Evolutionary conservation across 2,329 filamentous ascomycete genomes (phyloP), one percentile per base, ranked within the genome.

Genomic region (Alternaria longipes): DNA sequence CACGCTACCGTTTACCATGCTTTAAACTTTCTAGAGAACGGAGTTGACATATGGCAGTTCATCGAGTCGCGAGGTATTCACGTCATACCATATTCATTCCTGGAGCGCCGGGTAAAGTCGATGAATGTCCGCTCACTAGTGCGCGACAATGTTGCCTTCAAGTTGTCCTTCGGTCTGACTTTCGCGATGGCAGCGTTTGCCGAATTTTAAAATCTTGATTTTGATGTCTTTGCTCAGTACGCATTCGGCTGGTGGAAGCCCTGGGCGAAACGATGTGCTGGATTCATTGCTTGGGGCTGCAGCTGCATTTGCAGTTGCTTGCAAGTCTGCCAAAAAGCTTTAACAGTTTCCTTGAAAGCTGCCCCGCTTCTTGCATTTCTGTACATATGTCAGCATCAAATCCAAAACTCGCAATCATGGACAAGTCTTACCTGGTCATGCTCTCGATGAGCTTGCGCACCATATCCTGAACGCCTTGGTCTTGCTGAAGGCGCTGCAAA

Each of bases 161-260:
- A 90, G 73, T 74, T 89, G 22, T 88, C 89, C 3, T 93, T 94
- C 75, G 87, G 88, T n/a, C 72, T 87, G 42, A 90, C 91, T 28
- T 93, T 93, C 79, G 86, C 89, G 26, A 79, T 93, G 72, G 90
- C 90, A 50, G 87, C 86, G 3, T 90, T 91, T 83, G 84, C 84
- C 71, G 77, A 81, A 52, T 84, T 90, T 59, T 87, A 68, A 57
- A 14, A 28, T 9, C 22, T 18, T 24, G n/a, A n/a, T 30, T 11
- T 36, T 40, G 22, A 26, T 26, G 20, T 49, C 4, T 36, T n/a
- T 22, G 24, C 24, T 65, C 54, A 60, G 51, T 59, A 61, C 5
- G 56, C 38, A 18, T 47, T 50, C 18, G 50, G 34, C 16, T 62
- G 42, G 56, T 55, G 28, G 9, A 64, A 44, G 7, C 56, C 57